Evolutionary conservation across 345 rosid genomes (phyloP), one percentile per base, ranked within the genome.

Genomic region (Chamaenerion angustifolium): DNA sequence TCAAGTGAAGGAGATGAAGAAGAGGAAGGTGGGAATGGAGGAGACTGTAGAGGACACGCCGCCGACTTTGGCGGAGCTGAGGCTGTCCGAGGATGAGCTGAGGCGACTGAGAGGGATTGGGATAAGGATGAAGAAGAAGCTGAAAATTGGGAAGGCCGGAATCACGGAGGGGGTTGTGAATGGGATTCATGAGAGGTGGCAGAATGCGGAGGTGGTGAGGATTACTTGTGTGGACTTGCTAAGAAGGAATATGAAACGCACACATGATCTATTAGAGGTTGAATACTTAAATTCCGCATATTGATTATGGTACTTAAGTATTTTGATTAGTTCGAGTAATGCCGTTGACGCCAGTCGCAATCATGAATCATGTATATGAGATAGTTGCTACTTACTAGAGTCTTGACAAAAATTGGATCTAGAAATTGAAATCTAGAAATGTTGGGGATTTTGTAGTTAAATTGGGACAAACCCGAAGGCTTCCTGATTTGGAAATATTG

Each of bases 101-200:
- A 73, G 80, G 66, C 58, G 95, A 74, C 31, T 86, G 73, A 76
- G 64, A 57, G 53, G 71, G 11, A 19, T 44, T 10, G 98, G 98
- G 67, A 75, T 90, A 46, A 74, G 61, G 61, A 56, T 78, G 72
- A 70, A 61, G 54, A 68, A 78, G 79, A 83, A 76, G 71, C 56
- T 90, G 67, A 90, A 72, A 71, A 57, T 90, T 6, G 98, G 98
- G 23, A 86, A 83, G 59, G 92, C 89, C 0, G 98, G 98, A 54
- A 74, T 90, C 16, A 90, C 98, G 2, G 98, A 90, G 65, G 98
- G 98, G 56, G 76, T 90, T 12, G 92, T 90, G 61, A 90, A 86
- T 72, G 94, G 94, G 62, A 86, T 86, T 51, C 95, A 90, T 43
- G 98, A 90, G 81, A 73, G 98, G 69, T 90, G 98, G 98, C 75